Evolutionary conservation across 2,329 filamentous ascomycete species (phyloP), one percentile per base, ranked within the genome.

Genomic region (Fusarium annulatum): DNA sequence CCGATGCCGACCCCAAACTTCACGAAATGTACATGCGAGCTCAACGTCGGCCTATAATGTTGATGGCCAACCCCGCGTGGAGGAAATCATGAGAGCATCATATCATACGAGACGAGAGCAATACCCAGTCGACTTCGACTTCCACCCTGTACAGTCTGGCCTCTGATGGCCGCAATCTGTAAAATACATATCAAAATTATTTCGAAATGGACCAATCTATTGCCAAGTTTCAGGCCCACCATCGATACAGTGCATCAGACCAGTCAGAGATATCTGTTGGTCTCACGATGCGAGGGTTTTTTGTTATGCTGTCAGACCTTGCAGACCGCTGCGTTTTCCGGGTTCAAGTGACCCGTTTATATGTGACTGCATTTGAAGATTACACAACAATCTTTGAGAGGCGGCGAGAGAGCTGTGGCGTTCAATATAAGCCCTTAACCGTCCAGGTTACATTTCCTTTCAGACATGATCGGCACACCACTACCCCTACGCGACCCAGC

Each of bases 1-100:
- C 94, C 68, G 96, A 99, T 78, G 91, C 94, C 74, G 94, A 94
- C 48, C 91, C 93, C 42, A 91, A 93, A 78, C 87, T 92, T 67
- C 88, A 91, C 76, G 90, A 95, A 81, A 90, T 93, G 65, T 97
- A 96, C 85, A 89, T 90, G 76, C 90, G 90, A 81, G 91, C 93
- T 57, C 91, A 92, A 76, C 88, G 92, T 78, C 89, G 90, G 72
- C 94, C 95, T 30, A 90, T 96, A 78, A 90, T 97, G 39, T 67
- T 83, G 77, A 80, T 78, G 80, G 81, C 82, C 45, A 80, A 81
- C 59, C 79, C 80, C n/a, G 80, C 79, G 28, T 84, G 82, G 82
- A 81, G 71, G 79, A 78, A 77, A 69, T 71, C 77, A 75, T 78
- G 57, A 74, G 64, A 76, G 38, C 58, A 61, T 70, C 57, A 70